Conservation (phyloP, 352 stramenopile genomes). For the Phytophthora hibernalis region DNA sequence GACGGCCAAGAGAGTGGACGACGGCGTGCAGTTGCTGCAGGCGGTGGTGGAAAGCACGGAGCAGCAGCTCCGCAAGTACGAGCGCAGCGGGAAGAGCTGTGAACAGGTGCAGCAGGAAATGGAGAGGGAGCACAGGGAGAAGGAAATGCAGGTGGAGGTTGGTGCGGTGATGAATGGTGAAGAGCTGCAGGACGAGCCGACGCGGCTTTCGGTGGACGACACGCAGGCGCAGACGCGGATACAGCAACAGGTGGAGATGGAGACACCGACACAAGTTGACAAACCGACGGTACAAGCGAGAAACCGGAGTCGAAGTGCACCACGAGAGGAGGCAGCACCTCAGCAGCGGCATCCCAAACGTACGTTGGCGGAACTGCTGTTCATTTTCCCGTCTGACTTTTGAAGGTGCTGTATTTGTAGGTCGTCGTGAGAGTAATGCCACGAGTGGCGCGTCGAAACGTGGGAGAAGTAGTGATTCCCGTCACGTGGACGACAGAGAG, state of each 20-base stretch:
- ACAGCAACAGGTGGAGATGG: slow-evolving; percentile 30
- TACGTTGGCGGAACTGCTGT: slow-evolving; percentile 26
- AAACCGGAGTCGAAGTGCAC: slow-evolving; percentile 25
- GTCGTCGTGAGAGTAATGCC: slow-evolving; percentile 10
- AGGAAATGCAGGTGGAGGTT: slow-evolving; percentile 3
- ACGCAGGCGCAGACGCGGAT: slow-evolving; percentile 48
- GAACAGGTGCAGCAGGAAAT: slow-evolving; percentile 14
- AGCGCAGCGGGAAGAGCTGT: not conserved
- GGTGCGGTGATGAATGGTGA: not conserved
- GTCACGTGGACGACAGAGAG: slow-evolving; percentile 3
- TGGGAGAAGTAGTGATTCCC: slow-evolving; percentile 18
- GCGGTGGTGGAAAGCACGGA: slow-evolving; percentile 49
- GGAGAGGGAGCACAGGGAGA: not conserved
- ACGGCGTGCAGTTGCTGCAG: slow-evolving; percentile 43
- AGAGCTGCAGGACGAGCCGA: slow-evolving; percentile 2
- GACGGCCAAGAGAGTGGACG: slow-evolving; percentile 52
- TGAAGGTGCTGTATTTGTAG: slow-evolving; percentile 12
- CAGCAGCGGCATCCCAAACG: slow-evolving; percentile 31
- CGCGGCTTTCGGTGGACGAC: slow-evolving; percentile 27
- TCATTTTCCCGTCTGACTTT: no score
- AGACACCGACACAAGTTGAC: not conserved
- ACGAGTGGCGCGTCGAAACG: slow-evolving; percentile 11
- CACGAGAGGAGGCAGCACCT: slow-evolving; percentile 30
- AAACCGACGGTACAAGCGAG: not conserved
- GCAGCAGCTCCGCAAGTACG: slow-evolving; percentile 39